phyloP scores from a whole-genome alignment of 2,329 filamentous ascomycete species.

The Pyrenochaeta sp. region DNA sequence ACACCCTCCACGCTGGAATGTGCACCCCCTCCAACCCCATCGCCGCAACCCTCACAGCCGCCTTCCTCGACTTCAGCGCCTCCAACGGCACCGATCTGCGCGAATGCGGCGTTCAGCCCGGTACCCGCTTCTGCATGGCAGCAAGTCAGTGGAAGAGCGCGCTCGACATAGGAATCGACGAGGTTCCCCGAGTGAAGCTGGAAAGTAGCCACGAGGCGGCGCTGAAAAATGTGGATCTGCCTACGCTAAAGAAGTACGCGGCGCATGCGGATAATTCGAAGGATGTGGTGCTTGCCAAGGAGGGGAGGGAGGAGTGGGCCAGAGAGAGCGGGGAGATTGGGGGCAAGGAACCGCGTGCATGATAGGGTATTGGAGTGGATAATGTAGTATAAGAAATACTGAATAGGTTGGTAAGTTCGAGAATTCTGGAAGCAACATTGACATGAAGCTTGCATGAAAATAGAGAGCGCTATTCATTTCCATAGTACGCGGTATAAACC shows the following conservation, averaged over 20 bases:
- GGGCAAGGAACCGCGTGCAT: slow-evolving; percentile 35
- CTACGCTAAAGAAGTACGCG: slow-evolving; percentile 59
- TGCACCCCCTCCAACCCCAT: slow-evolving; percentile 49
- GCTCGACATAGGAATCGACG: slow-evolving; percentile 22
- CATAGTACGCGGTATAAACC: too few species aligned
- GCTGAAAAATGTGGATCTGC: slow-evolving; percentile 56
- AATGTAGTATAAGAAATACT: too few species aligned
- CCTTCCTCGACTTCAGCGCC: slow-evolving; percentile 68
- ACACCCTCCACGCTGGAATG: slow-evolving; percentile 23
- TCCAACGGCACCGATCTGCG: slow-evolving; percentile 66
- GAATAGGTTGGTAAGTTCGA: too few species aligned
- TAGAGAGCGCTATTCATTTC: too few species aligned
- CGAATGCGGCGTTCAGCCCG: slow-evolving; percentile 60
- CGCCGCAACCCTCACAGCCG: slow-evolving; percentile 64
- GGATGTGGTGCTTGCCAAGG: slow-evolving; percentile 14
- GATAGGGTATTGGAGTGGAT: too few species aligned
- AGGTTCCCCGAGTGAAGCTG: slow-evolving; percentile 55
- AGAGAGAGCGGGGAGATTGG: slow-evolving; percentile 34
- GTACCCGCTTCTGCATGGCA: slow-evolving; percentile 68
- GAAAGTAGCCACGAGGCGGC: slow-evolving; percentile 62
- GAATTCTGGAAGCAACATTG: too few species aligned
- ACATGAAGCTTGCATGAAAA: too few species aligned
- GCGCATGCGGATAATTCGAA: slow-evolving; percentile 43
- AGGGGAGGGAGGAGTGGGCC: slow-evolving; percentile 14
- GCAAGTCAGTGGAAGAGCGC: slow-evolving; percentile 63